phyloP scores from a whole-genome alignment of 2,329 filamentous ascomycete genomes.

The Aspergillus fructus region DNA sequence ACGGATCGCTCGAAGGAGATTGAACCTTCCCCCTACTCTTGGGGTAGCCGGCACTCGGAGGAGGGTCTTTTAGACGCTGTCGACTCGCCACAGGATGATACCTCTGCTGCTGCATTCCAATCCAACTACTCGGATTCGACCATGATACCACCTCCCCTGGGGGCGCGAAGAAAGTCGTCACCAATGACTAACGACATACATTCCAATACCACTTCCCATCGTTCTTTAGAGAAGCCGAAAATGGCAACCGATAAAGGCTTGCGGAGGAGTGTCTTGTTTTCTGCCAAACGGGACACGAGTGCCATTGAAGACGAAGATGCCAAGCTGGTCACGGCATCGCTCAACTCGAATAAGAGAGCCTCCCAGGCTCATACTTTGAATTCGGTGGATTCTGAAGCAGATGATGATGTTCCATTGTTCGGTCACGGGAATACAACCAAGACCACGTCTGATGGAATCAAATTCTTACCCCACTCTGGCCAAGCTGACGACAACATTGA shows the following conservation, averaged over 20 bases:
- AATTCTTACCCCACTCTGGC: constrained; percentile 16
- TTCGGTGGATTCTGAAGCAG: constrained; percentile 20
- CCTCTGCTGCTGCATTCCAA: constrained; percentile 6
- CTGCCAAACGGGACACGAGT: constrained; percentile 25
- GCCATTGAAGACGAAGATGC: constrained; percentile 42
- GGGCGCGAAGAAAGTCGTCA: constrained; percentile 18
- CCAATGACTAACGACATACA: constrained; percentile 25
- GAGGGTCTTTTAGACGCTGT: constrained; percentile 49
- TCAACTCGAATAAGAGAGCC: constrained; percentile 28
- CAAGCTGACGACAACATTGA: constrained; percentile 21
- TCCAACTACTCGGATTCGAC: constrained; percentile 16
- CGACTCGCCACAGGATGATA: constrained; percentile 23
- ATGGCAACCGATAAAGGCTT: constrained; percentile 25
- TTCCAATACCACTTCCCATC: constrained; percentile 31
- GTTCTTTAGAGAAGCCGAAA: constrained; percentile 29
- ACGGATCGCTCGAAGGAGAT: constrained; percentile 45
- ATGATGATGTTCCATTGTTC: constrained; percentile 29
- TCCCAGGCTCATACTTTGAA: constrained; percentile 23
- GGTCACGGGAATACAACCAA: constrained; percentile 19
- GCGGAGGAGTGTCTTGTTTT: constrained; percentile 32
- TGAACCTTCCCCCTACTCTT: constrained; percentile 52
- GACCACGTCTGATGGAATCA: constrained; percentile 7
- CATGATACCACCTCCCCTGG: constrained; percentile 14
- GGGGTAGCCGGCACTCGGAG: constrained; percentile 52
- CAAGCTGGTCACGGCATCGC: constrained; percentile 36